Percentiles rank a stretch among this genome's conserved stretches.
phyloP scores from a whole-genome alignment of 441 rosid species.

The Euphorbia schlechtendalii region DNA sequence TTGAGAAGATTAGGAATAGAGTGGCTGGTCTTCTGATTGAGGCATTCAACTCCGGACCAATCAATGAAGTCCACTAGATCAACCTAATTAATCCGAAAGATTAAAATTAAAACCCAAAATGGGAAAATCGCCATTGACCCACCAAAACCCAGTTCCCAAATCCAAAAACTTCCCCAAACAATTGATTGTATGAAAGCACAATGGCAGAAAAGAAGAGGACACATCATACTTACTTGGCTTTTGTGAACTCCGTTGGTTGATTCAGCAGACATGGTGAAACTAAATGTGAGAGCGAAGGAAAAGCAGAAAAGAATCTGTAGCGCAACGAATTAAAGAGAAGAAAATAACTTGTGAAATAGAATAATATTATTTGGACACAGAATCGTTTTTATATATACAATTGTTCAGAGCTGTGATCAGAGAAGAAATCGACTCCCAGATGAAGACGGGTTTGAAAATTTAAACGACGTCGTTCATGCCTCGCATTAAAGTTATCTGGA shows the following conservation, averaged over 20 bases:
- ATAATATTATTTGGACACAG: too few species aligned
- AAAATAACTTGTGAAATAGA: too few species aligned
- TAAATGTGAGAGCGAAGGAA: too few species aligned
- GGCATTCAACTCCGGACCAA: slow-evolving; percentile 96
- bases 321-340: too few species aligned
- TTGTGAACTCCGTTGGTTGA: slow-evolving; percentile 50
- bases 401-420: too few species aligned
- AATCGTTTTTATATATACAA: too few species aligned
- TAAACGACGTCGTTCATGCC: too few species aligned
- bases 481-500: too few species aligned
- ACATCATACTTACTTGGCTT: slow-evolving; percentile 48
- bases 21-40: slow-evolving; percentile 69
- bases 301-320: too few species aligned
- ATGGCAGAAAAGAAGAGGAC: background rate
- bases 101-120: slow-evolving; percentile 16
- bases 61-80: slow-evolving; percentile 78
- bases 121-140: background rate
- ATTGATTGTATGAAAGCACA: background rate
- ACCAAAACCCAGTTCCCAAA: slow-evolving; percentile 16
- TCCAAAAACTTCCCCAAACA: slow-evolving; percentile 6
- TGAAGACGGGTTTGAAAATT: too few species aligned
- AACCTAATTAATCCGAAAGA: slow-evolving; percentile 40
- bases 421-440: too few species aligned
- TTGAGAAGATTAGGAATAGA: slow-evolving; percentile 75
- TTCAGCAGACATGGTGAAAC: slow-evolving; percentile 49